phyloP scores from a whole-genome alignment of 352 stramenopile genomes.

The Phytophthora sojae region DNA sequence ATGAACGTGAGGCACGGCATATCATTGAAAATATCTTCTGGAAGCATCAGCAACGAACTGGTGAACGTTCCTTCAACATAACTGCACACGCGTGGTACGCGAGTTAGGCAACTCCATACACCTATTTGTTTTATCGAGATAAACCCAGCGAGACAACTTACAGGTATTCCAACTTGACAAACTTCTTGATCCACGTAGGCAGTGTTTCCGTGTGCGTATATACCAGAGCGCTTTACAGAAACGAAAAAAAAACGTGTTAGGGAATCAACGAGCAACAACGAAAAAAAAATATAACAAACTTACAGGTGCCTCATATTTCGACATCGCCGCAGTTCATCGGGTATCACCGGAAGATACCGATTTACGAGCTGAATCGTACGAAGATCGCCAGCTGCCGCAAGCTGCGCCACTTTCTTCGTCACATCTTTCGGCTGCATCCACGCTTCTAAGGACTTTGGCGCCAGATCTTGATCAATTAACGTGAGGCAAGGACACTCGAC shows the following conservation, averaged over 20 bases:
- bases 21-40: constrained; percentile 36
- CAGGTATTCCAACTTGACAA: constrained; percentile 41
- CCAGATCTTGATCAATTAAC: constrained; percentile 10
- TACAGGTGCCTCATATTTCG: constrained; percentile 35
- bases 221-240: no score
- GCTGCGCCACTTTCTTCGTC: constrained; percentile 12
- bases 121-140: no score
- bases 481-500: constrained; percentile 4
- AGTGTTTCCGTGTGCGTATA: constrained; percentile 39
- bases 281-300: no score
- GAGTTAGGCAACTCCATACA: no score
- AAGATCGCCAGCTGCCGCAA: constrained; percentile 30
- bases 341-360: constrained; percentile 27
- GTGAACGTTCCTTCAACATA: constrained; percentile 14
- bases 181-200: constrained; percentile 36
- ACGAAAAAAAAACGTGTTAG: no score
- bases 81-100: no score
- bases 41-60: constrained; percentile 16
- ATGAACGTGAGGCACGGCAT: constrained; percentile 46
- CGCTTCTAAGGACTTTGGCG: constrained; percentile 1
- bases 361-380: constrained; percentile 39
- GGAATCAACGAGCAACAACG: constrained; percentile 16
- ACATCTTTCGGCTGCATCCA: constrained; percentile 20
- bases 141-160: constrained; percentile 9
- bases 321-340: constrained; percentile 30